These are phyloP conservation scores for Murraya paniculata DNA, from an alignment of 345 rosid species.

Conservation along the genomic window DNA sequence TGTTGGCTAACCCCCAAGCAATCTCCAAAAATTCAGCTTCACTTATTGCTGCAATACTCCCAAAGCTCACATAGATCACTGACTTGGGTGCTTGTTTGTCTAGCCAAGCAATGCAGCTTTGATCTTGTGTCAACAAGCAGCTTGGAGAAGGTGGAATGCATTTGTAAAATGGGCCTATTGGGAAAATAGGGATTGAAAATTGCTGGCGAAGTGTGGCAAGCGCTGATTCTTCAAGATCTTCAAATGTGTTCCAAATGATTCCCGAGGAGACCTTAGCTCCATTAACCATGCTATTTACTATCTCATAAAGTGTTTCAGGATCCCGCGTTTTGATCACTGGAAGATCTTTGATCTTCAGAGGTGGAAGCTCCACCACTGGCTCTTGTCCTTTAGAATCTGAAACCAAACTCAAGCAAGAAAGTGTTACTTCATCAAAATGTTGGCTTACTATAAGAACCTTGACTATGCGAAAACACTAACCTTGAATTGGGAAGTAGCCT, in stretches of 20 bases:
- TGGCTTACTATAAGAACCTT: not conserved
- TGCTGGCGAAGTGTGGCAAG: not conserved
- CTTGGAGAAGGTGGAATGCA: slow-evolving; percentile 22
- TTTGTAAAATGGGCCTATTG: slow-evolving; percentile 42
- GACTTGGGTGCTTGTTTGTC: slow-evolving; percentile 28
- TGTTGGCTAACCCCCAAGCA: slow-evolving; percentile 30
- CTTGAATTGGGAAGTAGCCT: slow-evolving; percentile 35
- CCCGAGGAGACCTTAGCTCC: slow-evolving; percentile 26
- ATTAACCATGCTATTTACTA: slow-evolving; percentile 14
- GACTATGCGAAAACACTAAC: not conserved
- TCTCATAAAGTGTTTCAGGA: not conserved
- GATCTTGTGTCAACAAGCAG: slow-evolving; percentile 25
- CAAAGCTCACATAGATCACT: slow-evolving; percentile 40
- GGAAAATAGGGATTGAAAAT: slow-evolving; percentile 21
- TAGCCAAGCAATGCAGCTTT: slow-evolving; percentile 36
- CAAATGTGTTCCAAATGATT: slow-evolving; percentile 30
- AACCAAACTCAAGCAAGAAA: not conserved
- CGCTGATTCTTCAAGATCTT: slow-evolving; percentile 24
- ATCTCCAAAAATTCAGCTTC: slow-evolving; percentile 23
- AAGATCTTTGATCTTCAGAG: slow-evolving; percentile 29
- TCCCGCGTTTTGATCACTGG: slow-evolving; percentile 7
- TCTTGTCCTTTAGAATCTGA: slow-evolving; percentile 21
- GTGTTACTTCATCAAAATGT: not conserved
- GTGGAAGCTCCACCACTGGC: slow-evolving; percentile 24
- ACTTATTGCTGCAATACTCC: slow-evolving; percentile 26